Percentiles rank a stretch among this genome's conserved stretches.
Conservation (phyloP, 495 filamentous ascomycete genomes). For the Hypomontagnella submonticulosa region DNA sequence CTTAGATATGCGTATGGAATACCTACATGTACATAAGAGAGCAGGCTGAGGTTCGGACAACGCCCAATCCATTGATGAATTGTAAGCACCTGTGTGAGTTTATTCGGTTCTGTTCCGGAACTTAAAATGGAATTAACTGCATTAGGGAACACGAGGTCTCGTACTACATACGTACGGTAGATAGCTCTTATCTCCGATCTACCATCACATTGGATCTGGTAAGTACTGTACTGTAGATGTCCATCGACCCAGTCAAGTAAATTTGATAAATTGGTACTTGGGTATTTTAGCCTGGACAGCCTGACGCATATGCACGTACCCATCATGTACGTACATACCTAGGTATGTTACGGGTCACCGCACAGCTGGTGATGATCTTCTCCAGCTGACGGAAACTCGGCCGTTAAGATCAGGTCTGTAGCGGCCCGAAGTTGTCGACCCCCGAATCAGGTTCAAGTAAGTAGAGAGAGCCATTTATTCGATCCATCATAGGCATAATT, state of each 20-base stretch:
- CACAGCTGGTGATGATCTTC: slow-evolving; percentile 14
- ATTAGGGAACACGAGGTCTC: not conserved
- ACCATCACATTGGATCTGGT: not conserved
- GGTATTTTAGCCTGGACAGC: slow-evolving; percentile 32
- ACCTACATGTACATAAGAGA: too few species aligned
- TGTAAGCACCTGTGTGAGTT: too few species aligned
- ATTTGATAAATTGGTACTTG: slow-evolving; percentile 14
- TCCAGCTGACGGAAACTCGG: slow-evolving; percentile 13
- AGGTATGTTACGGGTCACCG: not conserved
- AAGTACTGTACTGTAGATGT: not conserved
- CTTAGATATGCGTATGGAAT: too few species aligned
- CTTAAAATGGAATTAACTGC: too few species aligned
- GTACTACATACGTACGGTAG: slow-evolving; percentile 1
- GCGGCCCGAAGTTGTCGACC: not conserved
- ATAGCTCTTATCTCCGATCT: slow-evolving; percentile 18
- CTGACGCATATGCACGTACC: slow-evolving; percentile 25
- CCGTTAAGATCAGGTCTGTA: not conserved
- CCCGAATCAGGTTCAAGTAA: not conserved
- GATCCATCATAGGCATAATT: too few species aligned
- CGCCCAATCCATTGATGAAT: too few species aligned
- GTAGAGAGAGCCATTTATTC: too few species aligned
- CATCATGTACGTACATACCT: slow-evolving; percentile 10
- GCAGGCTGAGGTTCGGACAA: too few species aligned
- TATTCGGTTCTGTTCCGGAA: too few species aligned
- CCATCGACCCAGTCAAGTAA: slow-evolving; percentile 1